Conservation (phyloP, 805 yeast genomes). For the Candida berthetii region DNA sequence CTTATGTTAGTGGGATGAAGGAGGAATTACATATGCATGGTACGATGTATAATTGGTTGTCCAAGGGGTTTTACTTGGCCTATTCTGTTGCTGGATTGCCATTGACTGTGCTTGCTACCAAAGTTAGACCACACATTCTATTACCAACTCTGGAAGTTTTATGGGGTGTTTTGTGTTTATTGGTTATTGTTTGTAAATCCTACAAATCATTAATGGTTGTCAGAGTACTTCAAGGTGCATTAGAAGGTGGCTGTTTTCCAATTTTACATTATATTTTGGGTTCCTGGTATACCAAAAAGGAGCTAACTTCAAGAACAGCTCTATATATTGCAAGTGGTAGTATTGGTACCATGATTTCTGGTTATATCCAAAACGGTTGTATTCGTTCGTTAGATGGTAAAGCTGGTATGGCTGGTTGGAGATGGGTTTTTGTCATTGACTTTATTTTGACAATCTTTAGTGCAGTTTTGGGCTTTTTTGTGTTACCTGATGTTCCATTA, state of each 20-base stretch:
- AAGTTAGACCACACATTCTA: constrained; percentile 42
- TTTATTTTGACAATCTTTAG: constrained; percentile 55
- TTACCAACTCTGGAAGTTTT: constrained; percentile 43
- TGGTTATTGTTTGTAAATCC: constrained; percentile 41
- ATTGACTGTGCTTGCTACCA: constrained; percentile 55
- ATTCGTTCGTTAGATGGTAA: constrained; percentile 32
- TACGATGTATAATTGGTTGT: constrained; percentile 54
- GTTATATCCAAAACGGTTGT: constrained; percentile 43
- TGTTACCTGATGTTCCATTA: constrained; percentile 62
- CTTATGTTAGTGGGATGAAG: constrained; percentile 59
- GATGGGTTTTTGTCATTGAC: constrained; percentile 60
- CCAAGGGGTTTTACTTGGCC: constrained; percentile 56
- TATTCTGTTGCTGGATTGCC: constrained; percentile 54
- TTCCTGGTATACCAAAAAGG: constrained; percentile 53
- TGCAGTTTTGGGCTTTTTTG: constrained; percentile 46
- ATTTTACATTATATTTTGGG: constrained; percentile 53
- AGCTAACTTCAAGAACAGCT: constrained; percentile 57
- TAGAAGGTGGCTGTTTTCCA: constrained; percentile 62
- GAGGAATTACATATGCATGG: constrained; percentile 53
- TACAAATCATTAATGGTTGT: constrained; percentile 47
- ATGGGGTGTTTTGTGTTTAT: constrained; percentile 64
- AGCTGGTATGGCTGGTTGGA: constrained; percentile 48
- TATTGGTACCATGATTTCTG: constrained; percentile 45
- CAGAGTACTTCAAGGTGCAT: constrained; percentile 58
- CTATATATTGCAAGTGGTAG: constrained; percentile 49